Evolutionary conservation across 1,284 basidiomycete genomes (phyloP), one percentile per base, ranked within the genome.

Genomic region (Porodaedalea pini): DNA sequence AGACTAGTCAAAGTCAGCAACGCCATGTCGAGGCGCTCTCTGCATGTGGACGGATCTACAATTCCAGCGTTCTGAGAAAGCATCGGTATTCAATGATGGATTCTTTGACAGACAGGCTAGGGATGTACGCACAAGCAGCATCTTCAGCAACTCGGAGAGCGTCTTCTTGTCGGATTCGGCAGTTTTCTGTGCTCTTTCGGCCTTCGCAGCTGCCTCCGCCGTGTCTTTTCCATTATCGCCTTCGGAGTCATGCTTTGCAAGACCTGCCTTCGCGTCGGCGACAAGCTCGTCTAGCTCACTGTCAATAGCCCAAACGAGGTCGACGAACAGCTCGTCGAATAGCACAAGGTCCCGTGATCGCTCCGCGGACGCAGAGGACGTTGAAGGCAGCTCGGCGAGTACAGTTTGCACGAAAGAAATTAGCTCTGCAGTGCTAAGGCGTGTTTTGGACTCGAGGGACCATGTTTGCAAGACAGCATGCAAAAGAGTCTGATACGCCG

Each of bases 271-370:
- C 40, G 78, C 77, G 63, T 89, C 86, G 6, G 69, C 68, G 44
- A 86, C 62, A 40, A 83, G 68, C 64, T 92, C 89, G 58, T 92
- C 90, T 58, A 92, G 69, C 62, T 86, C 82, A 31, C 80, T 75
- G 68, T 93, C 90, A 51, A 89, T 68, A 23, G 87, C 78, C 90
- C 90, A 93, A 41, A 91, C 73, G 64, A 88, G 76, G 66, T 93
- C 90, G 17, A 93, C 78, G 3, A 92, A 71, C 43, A 83, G 67
- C 63, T 91, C 88, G 15, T 83, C 83, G 58, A 90, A 81, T 0
- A 75, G 66, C 0, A 71, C 63, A 11, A 70, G 70, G 61, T 76
- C 73, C 2, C 75, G 69, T 8, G 76, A 70, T 19, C 69, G 62
- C 56, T 67, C 69, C 19, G 74, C 68, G 7, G 74, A 68, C 25